Evolutionary conservation across 2,329 filamentous ascomycete genomes (phyloP).

Genomic region (Epichloe bromicola): DNA sequence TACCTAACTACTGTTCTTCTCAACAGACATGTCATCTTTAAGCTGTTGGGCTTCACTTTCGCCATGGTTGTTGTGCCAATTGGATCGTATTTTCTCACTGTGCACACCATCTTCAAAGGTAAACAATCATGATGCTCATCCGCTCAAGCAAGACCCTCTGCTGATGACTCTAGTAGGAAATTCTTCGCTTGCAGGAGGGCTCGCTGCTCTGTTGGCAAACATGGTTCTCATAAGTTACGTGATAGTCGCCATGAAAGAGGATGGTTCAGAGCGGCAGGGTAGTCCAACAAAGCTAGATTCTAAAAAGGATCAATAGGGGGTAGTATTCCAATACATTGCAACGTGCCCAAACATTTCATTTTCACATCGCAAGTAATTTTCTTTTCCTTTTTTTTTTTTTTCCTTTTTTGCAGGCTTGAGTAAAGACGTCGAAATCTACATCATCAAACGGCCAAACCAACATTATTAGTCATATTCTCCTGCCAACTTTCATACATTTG

Average conservation of each 20-base stretch:
- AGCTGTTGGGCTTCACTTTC: slow-evolving; percentile 78
- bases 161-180: slow-evolving; percentile 47
- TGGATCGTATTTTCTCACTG: slow-evolving; percentile 72
- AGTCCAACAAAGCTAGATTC: slow-evolving; percentile 29
- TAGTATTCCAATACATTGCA: neutral
- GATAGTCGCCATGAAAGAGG: slow-evolving; percentile 81
- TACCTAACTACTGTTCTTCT: neutral
- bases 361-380: no score
- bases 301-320: slow-evolving; percentile 35
- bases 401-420: neutral
- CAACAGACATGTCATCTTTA: slow-evolving; percentile 66
- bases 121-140: slow-evolving; percentile 9
- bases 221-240: slow-evolving; percentile 84
- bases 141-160: neutral
- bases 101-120: slow-evolving; percentile 70
- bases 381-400: no score
- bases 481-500: slow-evolving; percentile 1
- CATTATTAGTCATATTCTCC: neutral
- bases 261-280: slow-evolving; percentile 37
- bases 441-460: neutral
- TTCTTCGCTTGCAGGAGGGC: slow-evolving; percentile 70
- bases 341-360: neutral
- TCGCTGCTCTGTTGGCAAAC: slow-evolving; percentile 83
- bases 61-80: slow-evolving; percentile 86
- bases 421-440: neutral